Base-by-base conservation (phyloP, 2,329 filamentous ascomycete genomes). In the Dactylellina drechsleri region DNA sequence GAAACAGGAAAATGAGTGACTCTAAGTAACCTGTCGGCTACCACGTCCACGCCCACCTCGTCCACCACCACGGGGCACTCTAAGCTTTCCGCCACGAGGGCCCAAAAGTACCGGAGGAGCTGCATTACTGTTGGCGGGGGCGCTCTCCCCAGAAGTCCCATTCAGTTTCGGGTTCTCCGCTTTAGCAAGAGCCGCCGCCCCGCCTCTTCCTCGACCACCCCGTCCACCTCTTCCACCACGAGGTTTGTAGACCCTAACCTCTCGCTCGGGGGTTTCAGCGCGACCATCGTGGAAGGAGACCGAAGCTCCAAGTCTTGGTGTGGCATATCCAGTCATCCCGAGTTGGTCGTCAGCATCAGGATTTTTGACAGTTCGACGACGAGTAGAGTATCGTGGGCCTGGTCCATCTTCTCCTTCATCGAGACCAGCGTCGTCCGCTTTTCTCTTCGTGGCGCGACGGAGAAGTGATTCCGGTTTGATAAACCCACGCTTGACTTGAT, bases 401-500 rank as follows among this genome's bases (percentile, higher is more conserved):
- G 62, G 61, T n/a, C 57, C 70, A 8, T 74, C 70, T 10, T 74
- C 70, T 18, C 57, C 57, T 8, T 74, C 70, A 28, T 74, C 70
- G 18, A 74, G 43, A 2, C 70, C 70, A 13, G 70, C 70, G 23
- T 74, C 70, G 1, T 67, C 50, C 5, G 57, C 70, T 31, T 67
- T 74, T 18, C 70, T 56, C 36, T 74, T 74, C 18, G n/a, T 57
- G 4, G 62, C 57, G 2, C 61, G 54, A 2, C 57, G 56, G 4
- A 67, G 26, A n/a, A 74, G 41, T 2, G 49, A 41, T 41, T 74
- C 70, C 2, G 62, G 70, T 40, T 74, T 74, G n/a, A 74, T 56
- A 23, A 66, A 74, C 5, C 70, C 70, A n/a, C 70, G 70, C 26
- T 64, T 67, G 36, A 74, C 70, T 31, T 67, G 70, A 26, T 74